Evolutionary conservation across 257 asterid species (phyloP).

Genomic region (Solanum acaule): DNA sequence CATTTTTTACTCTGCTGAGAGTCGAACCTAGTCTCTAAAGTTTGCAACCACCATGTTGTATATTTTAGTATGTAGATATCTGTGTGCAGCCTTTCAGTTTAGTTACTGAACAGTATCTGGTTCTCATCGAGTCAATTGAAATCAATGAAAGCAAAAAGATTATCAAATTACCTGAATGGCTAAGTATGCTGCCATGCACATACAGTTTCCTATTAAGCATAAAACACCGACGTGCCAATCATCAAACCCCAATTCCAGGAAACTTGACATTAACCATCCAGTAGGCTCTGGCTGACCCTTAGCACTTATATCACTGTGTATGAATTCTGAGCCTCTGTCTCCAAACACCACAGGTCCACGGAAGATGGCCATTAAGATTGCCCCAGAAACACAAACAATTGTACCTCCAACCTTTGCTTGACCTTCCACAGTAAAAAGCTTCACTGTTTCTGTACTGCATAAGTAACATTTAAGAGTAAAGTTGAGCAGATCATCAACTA

Average conservation of each 20-base stretch:
- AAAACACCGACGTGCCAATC: constrained; percentile 88
- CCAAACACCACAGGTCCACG: constrained; percentile 92
- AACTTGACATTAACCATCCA: constrained; percentile 66
- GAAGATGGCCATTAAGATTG: constrained; percentile 74
- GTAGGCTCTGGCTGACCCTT: constrained; percentile 84
- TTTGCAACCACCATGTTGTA: not conserved
- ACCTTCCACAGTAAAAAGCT: constrained; percentile 65
- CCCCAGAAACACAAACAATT: constrained; percentile 82
- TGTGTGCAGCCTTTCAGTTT: not conserved
- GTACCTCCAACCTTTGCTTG: constrained; percentile 93
- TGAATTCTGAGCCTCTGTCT: constrained; percentile 44
- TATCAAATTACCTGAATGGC: constrained; percentile 67
- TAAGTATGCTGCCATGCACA: constrained; percentile 88
- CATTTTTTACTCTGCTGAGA: not conserved
- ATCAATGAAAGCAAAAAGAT: not conserved
- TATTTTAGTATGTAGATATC: not conserved
- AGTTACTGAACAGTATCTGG: not conserved
- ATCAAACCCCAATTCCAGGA: constrained; percentile 60
- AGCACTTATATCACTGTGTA: constrained; percentile 60
- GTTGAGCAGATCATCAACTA: constrained; percentile 1
- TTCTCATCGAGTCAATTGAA: not conserved
- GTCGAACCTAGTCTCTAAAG: not conserved
- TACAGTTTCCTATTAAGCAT: constrained; percentile 91
- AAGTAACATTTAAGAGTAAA: constrained; percentile 23
- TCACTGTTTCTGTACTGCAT: constrained; percentile 92